Conservation (phyloP, 768 basidiomycete genomes). For the Russula dissimulans region DNA sequence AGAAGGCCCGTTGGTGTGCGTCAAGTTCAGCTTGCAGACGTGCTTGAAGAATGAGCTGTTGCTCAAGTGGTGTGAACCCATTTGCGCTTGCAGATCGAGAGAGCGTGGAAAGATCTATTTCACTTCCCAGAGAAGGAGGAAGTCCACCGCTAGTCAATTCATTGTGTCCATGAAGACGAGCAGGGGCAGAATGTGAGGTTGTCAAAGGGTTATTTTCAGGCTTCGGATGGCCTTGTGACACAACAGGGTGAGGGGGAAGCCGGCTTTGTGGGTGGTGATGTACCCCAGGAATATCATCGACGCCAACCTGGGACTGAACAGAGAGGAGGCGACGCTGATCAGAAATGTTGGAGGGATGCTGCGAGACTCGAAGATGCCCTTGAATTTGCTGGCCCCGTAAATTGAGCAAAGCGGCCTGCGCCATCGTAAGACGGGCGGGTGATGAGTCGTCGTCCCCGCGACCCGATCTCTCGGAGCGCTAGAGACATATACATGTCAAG, state of each 20-base stretch:
- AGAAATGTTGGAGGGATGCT: constrained; percentile 14
- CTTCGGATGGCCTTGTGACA: constrained; percentile 6
- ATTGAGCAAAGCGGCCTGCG: constrained; percentile 69
- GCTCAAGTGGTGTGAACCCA: constrained; percentile 20
- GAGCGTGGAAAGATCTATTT: constrained; percentile 17
- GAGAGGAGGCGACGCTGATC: constrained; percentile 20
- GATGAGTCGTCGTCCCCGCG: constrained; percentile 61
- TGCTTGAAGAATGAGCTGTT: constrained; percentile 20
- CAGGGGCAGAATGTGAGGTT: constrained; percentile 1
- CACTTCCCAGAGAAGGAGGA: constrained; percentile 9
- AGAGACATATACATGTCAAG: neutral
- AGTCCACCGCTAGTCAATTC: neutral
- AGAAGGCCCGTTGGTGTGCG: constrained; percentile 11
- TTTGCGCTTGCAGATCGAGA: constrained; percentile 13
- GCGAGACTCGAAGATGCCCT: constrained; percentile 17
- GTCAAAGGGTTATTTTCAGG: neutral
- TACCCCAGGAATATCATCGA: neutral
- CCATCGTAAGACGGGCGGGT: constrained; percentile 61
- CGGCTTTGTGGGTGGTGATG: constrained; percentile 5
- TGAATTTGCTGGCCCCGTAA: constrained; percentile 55
- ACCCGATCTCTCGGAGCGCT: constrained; percentile 53
- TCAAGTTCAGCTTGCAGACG: constrained; percentile 17
- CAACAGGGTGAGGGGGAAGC: constrained; percentile 19
- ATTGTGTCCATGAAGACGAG: constrained; percentile 9
- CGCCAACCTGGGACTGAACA: constrained; percentile 2